Conservation (phyloP, 2,329 filamentous ascomycete species). For the Dothistroma pini region DNA sequence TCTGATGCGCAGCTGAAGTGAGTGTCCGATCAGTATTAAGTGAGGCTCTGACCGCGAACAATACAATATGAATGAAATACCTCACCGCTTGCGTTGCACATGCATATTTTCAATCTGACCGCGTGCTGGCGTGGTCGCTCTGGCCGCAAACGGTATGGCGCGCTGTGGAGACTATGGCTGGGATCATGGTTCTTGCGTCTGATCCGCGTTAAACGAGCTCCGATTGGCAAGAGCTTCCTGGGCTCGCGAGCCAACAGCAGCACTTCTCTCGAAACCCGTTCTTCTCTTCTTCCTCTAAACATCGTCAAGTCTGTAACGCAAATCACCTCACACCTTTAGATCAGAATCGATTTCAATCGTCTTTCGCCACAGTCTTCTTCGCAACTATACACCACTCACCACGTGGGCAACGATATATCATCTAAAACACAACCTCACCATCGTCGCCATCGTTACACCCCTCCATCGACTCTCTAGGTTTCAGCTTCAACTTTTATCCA, state of each 20-base stretch:
- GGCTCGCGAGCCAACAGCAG: constrained; percentile 3
- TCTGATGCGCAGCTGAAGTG: background rate
- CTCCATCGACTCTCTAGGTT: background rate
- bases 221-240: background rate
- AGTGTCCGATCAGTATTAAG: background rate
- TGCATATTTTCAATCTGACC: background rate
- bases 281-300: background rate
- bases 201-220: background rate
- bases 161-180: background rate
- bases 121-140: background rate
- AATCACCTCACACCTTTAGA: constrained; percentile 3
- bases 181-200: background rate
- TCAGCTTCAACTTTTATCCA: background rate
- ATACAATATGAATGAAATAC: background rate
- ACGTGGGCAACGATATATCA: background rate
- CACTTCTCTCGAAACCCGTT: constrained; percentile 3
- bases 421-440: constrained; percentile 6
- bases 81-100: background rate
- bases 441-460: constrained; percentile 7
- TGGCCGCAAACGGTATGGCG: background rate
- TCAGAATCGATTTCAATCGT: background rate
- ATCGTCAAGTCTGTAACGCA: background rate
- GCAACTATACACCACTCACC: background rate
- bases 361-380: background rate
- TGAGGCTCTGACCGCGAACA: background rate